Percentiles rank a stretch among this genome's conserved stretches.
phyloP scores from a whole-genome alignment of 73 alveolate genomes.

The Paramecium tetraurelia region DNA sequence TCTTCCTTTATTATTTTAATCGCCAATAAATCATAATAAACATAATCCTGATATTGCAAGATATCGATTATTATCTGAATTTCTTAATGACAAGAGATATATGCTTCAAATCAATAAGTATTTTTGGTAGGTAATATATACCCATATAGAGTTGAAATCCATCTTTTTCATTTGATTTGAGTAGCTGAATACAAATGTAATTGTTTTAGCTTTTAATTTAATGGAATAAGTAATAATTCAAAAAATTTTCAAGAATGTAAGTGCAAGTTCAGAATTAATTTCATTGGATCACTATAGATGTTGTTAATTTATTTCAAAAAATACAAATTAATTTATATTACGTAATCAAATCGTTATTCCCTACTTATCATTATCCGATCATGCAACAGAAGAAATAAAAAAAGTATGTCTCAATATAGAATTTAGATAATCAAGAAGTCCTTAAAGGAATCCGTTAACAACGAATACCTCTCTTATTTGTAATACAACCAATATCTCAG shows the following conservation, averaged over 20 bases:
- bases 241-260: background rate
- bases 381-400: background rate
- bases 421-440: background rate
- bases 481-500: background rate
- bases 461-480: background rate
- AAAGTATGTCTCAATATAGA: background rate
- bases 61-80: background rate
- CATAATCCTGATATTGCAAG: background rate
- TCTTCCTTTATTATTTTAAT: background rate
- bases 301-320: background rate
- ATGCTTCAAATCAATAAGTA: background rate
- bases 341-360: constrained; percentile 17
- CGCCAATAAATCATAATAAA: no score
- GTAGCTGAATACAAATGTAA: background rate
- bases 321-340: constrained; percentile 5
- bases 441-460: background rate
- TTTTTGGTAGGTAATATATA: no score
- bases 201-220: background rate
- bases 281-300: background rate
- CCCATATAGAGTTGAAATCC: background rate
- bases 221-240: background rate
- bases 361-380: background rate
- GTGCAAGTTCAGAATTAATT: background rate
- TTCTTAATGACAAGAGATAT: background rate
- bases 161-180: no score